Conservation (phyloP, 805 yeast genomes). For the Nakazawaea wickerhamii region DNA sequence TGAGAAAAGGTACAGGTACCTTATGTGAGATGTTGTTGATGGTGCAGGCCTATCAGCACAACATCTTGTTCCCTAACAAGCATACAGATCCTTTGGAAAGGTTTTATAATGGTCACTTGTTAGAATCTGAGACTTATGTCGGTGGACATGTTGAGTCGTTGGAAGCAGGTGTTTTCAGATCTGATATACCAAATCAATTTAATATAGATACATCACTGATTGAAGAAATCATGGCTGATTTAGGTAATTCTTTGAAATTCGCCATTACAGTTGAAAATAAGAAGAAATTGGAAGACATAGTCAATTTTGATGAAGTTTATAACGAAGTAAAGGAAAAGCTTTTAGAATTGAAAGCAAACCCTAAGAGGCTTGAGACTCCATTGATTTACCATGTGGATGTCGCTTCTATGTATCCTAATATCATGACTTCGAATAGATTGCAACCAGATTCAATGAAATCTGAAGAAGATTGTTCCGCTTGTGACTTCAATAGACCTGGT, state of each 20-base stretch:
- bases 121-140: conserved; percentile 95
- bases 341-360: conserved; percentile 52
- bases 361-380: conserved; percentile 71
- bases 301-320: conserved; percentile 73
- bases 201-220: conserved; percentile 75
- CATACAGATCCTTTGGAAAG: conserved; percentile 92
- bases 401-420: conserved; percentile 98
- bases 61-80: conserved; percentile 85
- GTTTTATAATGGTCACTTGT: conserved; percentile 87
- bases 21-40: conserved; percentile 94
- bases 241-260: conserved; percentile 74
- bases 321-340: conserved; percentile 49
- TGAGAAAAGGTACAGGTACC: conserved; percentile 97
- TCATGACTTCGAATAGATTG: conserved; percentile 93
- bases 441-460: conserved; percentile 98
- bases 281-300: conserved; percentile 67
- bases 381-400: conserved; percentile 96
- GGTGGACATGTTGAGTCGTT: conserved; percentile 98
- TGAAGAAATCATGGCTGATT: conserved; percentile 68
- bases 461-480: conserved; percentile 93
- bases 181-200: conserved; percentile 76
- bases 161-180: conserved; percentile 96
- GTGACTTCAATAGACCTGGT: conserved; percentile 95
- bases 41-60: conserved; percentile 86
- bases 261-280: conserved; percentile 79